Conservation (phyloP, 306 rosid genomes). For the Medicago ruthenica region DNA sequence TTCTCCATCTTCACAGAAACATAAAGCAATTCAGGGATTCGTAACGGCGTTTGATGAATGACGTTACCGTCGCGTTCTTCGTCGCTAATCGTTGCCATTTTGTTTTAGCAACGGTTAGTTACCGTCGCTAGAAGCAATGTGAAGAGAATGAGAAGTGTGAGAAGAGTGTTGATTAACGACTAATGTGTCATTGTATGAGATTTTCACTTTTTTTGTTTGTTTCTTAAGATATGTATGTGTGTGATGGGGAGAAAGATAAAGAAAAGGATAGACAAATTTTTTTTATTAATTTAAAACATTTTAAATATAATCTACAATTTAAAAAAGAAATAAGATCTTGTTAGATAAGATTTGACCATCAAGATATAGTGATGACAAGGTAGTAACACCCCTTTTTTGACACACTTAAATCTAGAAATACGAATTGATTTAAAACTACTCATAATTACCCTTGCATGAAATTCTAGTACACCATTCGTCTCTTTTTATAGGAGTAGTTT, state of each 20-base stretch:
- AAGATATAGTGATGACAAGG: no score
- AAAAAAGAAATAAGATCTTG: no score
- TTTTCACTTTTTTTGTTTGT: neutral
- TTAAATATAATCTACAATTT: neutral
- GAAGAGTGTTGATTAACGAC: neutral
- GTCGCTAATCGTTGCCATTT: slow-evolving; percentile 62
- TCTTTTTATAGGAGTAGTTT: no score
- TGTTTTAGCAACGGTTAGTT: slow-evolving; percentile 23
- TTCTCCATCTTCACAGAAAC: slow-evolving; percentile 92
- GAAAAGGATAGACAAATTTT: slow-evolving; percentile 1
- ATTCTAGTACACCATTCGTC: no score
- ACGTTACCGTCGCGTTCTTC: slow-evolving; percentile 48
- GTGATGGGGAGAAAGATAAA: slow-evolving; percentile 23
- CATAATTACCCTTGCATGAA: no score
- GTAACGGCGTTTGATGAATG: slow-evolving; percentile 36
- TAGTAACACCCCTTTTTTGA: no score
- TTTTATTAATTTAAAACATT: neutral
- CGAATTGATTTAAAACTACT: no score
- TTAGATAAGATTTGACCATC: no score
- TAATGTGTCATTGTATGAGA: neutral
- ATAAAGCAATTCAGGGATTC: slow-evolving; percentile 57
- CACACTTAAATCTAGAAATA: no score
- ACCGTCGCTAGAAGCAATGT: neutral
- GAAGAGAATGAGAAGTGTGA: neutral
- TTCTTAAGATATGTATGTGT: neutral